Evolutionary conservation across 805 yeast genomes (phyloP), one percentile per base, ranked within the genome.

Genomic region (Candida incommunis): DNA sequence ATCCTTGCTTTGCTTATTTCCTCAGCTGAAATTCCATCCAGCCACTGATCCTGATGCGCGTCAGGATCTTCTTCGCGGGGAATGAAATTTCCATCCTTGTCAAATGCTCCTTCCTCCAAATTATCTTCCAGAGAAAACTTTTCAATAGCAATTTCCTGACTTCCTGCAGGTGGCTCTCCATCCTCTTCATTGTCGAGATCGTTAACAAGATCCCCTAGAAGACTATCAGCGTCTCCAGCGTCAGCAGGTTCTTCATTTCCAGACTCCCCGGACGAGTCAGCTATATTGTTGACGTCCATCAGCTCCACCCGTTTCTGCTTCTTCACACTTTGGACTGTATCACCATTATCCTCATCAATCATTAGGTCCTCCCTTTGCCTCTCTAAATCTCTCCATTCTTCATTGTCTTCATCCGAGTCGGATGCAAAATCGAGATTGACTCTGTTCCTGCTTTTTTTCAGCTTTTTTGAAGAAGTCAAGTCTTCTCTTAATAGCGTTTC

Each of bases 61-160:
- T 58, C 57, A 25, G 56, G 59, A 23, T 62, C 68, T 2, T 64
- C 63, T 2, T 66, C 68, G 15, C 62, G 60, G 22, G 70, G 62
- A 18, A 76, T 62, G 51, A 65, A 80, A 51, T 76, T 78, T 1
- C 86, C 85, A 34, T 71, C 73, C 31, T 62, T 67, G 51, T 80
- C 86, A 54, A 78, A 77, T 2, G 58, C 58, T 2, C 87, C 90
- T 41, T 72, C 75, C 45, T 70, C 70, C 40, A 65, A 59, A 52
- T 82, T 90, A 18, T 72, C 65, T 22, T 69, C 59, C 40, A 82
- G 58, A 55, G 75, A 71, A 60, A 82, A 82, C 0, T 82, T 73
- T 47, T 82, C 88, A 2, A 82, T 48, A 48, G 71, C 70, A 1
- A 78, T 65, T 35, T 54, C 57, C 25, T 41, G 41, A 23, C 22